Evolutionary conservation across 306 rosid species (phyloP), one percentile per base, ranked within the genome.

Genomic region (Trichosanthes truncata): DNA sequence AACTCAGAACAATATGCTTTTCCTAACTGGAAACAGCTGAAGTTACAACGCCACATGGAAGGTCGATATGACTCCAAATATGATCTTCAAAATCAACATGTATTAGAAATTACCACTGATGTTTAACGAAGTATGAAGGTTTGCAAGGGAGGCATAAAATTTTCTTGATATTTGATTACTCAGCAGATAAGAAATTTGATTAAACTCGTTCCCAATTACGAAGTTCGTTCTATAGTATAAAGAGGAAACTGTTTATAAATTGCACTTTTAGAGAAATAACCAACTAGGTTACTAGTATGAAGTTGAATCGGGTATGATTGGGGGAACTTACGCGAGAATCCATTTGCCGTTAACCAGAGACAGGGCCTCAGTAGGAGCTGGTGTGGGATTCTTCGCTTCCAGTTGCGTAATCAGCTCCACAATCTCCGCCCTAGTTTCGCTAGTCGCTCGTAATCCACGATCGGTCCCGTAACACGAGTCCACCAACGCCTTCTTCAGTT

Each of bases 341-440:
- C 97, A 95, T 80, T 91, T 95, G 55, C 97, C 98, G 61, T 93
- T 92, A 62, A 95, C 97, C 25, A 92, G 84, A 76, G 90, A 31
- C 81, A 92, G 77, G n/a, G 96, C 97, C 31, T 95, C 97, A 1
- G 96, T 90, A 56, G 98, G 97, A 23, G 93, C 97, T 53, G 98
- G 92, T 20, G 83, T 95, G 0, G 97, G 98, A 71, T 95, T 91
- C 79, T 83, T 87, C 17, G 91, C 92, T 85, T 95, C 98, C 56
- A 95, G 88, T 79, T 91, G 93, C 3, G 94, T 87, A 78, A 95
- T 95, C 52, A 92, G 93, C 89, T 92, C 98, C 33, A 92, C 91
- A 52, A 95, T 89, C 88, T 92, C 97, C 6, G 97, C 98, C 53
- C 97, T 83, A 0, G 97, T 92, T 76, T 92, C 97, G 82, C 97